phyloP scores from a whole-genome alignment of 768 basidiomycete species.

The Mrakia gelida region DNA sequence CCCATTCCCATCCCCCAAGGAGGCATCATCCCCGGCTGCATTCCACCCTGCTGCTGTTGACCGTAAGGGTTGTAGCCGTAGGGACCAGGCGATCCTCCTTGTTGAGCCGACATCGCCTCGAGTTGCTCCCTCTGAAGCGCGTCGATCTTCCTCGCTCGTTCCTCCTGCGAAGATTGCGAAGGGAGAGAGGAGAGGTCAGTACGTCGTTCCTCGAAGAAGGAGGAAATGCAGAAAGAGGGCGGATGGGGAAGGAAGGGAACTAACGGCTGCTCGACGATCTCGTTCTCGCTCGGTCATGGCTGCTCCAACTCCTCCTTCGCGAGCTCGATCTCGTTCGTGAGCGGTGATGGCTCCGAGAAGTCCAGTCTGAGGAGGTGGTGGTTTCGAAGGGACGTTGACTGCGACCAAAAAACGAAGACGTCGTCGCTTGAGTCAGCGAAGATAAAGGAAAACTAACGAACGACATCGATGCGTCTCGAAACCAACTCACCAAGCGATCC shows the following conservation, averaged over 20 bases:
- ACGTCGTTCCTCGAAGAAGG: background rate
- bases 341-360: conserved; percentile 92
- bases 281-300: conserved; percentile 91
- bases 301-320: conserved; percentile 92
- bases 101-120: conserved; percentile 73
- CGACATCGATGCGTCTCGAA: background rate
- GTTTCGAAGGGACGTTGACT: conserved; percentile 90
- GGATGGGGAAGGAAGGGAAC: conserved; percentile 25
- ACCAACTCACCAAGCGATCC: conserved; percentile 59
- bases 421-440: background rate
- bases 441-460: background rate
- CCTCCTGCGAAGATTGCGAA: conserved; percentile 52
- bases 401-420: background rate
- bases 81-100: conserved; percentile 58
- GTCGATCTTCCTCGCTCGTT: conserved; percentile 86
- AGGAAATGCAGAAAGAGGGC: background rate
- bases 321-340: conserved; percentile 87
- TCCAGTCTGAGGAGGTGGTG: conserved; percentile 90
- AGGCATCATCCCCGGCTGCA: conserved; percentile 24
- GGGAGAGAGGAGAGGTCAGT: background rate
- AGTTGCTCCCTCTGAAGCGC: conserved; percentile 82
- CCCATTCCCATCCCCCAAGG: conserved; percentile 27
- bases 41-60: conserved; percentile 37
- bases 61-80: conserved; percentile 50
- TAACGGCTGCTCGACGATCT: conserved; percentile 71